These are phyloP conservation scores for Pyropia haitanensis DNA, from an alignment of 23 red algal genomes.

Conservation along the genomic window DNA sequence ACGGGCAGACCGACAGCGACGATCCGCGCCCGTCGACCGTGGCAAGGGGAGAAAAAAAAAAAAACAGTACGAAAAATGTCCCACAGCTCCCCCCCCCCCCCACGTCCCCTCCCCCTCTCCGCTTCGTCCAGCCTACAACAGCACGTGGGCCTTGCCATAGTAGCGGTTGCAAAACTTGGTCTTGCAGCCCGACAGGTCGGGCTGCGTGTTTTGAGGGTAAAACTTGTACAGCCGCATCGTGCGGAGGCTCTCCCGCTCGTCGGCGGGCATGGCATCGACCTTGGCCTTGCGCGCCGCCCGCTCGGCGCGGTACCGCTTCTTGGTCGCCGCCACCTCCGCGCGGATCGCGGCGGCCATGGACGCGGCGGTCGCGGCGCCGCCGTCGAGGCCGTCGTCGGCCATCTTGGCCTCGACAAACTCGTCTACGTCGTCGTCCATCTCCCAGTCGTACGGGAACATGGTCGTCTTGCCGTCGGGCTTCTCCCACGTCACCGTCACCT, in stretches of 20 bases:
- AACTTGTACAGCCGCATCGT: conserved; percentile 81
- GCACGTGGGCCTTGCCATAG: conserved; percentile 65
- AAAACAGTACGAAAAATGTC: too few species aligned
- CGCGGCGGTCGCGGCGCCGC: conserved; percentile 20
- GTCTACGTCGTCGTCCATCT: conserved; percentile 76
- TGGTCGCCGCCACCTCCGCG: conserved; percentile 31
- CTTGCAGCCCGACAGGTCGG: conserved; percentile 75
- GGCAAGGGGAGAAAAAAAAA: too few species aligned
- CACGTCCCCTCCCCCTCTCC: too few species aligned
- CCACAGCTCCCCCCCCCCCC: too few species aligned
- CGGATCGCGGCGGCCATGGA: conserved; percentile 51
- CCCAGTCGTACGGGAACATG: conserved; percentile 91
- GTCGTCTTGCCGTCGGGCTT: conserved; percentile 32
- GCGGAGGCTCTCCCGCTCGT: conserved; percentile 61
- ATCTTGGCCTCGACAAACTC: conserved; percentile 77
- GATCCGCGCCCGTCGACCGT: too few species aligned
- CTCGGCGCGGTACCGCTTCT: conserved; percentile 51
- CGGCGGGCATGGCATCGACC: conserved; percentile 42
- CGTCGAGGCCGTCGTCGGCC: conserved; percentile 58
- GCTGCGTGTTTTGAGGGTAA: conserved; percentile 73
- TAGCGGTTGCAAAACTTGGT: conserved; percentile 82
- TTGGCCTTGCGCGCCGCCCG: conserved; percentile 25
- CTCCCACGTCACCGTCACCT: conserved; percentile 70
- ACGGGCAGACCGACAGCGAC: too few species aligned
- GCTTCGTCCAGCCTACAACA: too few species aligned